Evolutionary conservation across 2,329 filamentous ascomycete genomes (phyloP).

Genomic region (Diaporthe ampelina): DNA sequence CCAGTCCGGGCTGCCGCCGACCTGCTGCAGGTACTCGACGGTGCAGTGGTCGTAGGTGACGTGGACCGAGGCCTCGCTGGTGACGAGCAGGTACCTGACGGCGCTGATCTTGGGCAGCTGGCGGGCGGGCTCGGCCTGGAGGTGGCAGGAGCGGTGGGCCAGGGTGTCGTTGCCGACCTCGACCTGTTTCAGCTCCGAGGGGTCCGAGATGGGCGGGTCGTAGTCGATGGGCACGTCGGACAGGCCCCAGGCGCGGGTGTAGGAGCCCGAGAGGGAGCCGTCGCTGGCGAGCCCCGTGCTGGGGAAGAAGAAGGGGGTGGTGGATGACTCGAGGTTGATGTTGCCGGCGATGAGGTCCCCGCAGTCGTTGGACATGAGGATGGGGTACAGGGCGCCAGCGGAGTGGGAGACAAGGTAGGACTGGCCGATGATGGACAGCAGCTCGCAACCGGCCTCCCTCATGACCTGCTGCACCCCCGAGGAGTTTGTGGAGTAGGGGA

Average conservation of each 20-base stretch:
- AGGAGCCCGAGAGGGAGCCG: slow-evolving; percentile 32
- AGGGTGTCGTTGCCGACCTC: slow-evolving; percentile 46
- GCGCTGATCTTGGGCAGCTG: slow-evolving; percentile 59
- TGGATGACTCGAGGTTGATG: slow-evolving; percentile 51
- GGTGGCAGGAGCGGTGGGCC: slow-evolving; percentile 45
- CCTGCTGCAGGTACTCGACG: slow-evolving; percentile 63
- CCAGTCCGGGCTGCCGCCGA: slow-evolving; percentile 58
- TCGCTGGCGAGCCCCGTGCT: slow-evolving; percentile 41
- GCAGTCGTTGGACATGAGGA: slow-evolving; percentile 47
- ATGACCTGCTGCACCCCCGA: slow-evolving; percentile 44
- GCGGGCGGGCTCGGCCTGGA: slow-evolving; percentile 50
- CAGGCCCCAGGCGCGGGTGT: slow-evolving; percentile 44
- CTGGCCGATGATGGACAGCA: slow-evolving; percentile 46
- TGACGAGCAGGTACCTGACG: slow-evolving; percentile 62
- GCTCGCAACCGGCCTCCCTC: slow-evolving; percentile 45
- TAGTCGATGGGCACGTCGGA: slow-evolving; percentile 50
- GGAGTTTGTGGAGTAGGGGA: slow-evolving; percentile 51
- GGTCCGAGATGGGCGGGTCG: slow-evolving; percentile 46
- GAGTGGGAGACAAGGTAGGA: slow-evolving; percentile 51
- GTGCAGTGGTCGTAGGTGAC: slow-evolving; percentile 67
- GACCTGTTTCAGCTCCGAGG: slow-evolving; percentile 46
- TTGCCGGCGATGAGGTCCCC: slow-evolving; percentile 48
- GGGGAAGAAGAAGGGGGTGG: slow-evolving; percentile 48
- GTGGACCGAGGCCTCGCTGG: slow-evolving; percentile 64
- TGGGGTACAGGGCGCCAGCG: slow-evolving; percentile 46